A percentile compares a stretch with the other conserved stretches of the same genome.
Conservation (phyloP, 495 filamentous ascomycete genomes). For the Xylaria flabelliformis region DNA sequence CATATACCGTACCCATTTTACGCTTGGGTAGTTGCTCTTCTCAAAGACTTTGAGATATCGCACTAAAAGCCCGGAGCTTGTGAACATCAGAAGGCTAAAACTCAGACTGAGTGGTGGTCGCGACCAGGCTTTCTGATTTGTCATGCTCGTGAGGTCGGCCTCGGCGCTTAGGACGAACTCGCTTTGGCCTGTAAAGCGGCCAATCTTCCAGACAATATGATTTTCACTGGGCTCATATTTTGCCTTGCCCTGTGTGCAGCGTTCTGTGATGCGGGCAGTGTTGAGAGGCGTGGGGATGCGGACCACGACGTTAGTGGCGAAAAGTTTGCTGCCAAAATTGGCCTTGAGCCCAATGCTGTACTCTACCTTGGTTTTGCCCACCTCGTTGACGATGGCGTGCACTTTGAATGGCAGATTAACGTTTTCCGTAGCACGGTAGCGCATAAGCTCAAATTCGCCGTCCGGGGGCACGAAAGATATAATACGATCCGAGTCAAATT, state of each 20-base stretch:
- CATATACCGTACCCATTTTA: conserved; percentile 99
- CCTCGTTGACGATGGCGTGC: conserved; percentile 96
- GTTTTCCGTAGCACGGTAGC: conserved; percentile 98
- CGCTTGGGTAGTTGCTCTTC: conserved; percentile 97
- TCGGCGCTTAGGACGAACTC: conserved; percentile 96
- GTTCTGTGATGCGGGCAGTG: conserved; percentile 92
- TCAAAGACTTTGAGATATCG: conserved; percentile 99
- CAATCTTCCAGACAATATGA: conserved; percentile 99
- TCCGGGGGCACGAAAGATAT: conserved; percentile 98
- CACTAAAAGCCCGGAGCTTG: conserved; percentile 87
- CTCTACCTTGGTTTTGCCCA: conserved; percentile 96
- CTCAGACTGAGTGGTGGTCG: conserved; percentile 89
- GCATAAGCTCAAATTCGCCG: conserved; percentile 99
- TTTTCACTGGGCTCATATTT: conserved; percentile 99
- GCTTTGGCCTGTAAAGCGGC: conserved; percentile 91
- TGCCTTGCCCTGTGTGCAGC: conserved; percentile 92
- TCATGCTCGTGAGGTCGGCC: conserved; percentile 93
- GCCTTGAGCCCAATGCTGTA: conserved; percentile 97
- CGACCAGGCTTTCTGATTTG: conserved; percentile 97
- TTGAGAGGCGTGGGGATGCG: conserved; percentile 96
- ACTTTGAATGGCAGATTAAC: conserved; percentile 99
- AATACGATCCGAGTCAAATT: conserved; percentile 96
- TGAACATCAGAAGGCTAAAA: conserved; percentile 98
- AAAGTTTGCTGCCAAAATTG: conserved; percentile 95
- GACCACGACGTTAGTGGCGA: conserved; percentile 96